These are phyloP conservation scores for Coniella lustricola DNA, from an alignment of 2,329 filamentous ascomycete genomes.

Conservation along the genomic window DNA sequence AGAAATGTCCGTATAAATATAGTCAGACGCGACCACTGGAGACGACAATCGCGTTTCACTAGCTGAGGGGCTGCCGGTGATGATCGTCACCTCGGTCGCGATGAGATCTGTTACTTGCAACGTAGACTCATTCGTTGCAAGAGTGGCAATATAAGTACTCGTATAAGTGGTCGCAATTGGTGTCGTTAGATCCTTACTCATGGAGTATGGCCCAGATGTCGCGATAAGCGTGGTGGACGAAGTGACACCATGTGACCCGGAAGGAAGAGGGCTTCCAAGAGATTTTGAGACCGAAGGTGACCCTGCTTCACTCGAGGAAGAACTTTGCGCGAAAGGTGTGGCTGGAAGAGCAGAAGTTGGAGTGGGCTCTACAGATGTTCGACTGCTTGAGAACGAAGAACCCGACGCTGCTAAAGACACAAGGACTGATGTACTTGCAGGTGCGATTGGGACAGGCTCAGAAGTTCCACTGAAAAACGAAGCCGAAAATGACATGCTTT, in stretches of 20 bases:
- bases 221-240: background rate
- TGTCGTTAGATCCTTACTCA: background rate
- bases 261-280: background rate
- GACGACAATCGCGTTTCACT: background rate
- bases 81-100: constrained; percentile 1
- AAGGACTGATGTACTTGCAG: background rate
- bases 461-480: too few species aligned
- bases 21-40: too few species aligned
- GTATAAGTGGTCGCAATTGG: constrained; percentile 1
- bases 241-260: background rate
- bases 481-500: background rate
- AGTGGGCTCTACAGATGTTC: background rate
- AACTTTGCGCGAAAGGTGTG: background rate
- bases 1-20: background rate
- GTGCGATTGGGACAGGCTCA: background rate
- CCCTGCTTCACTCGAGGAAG: background rate
- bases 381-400: background rate
- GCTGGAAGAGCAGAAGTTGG: background rate
- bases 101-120: constrained; percentile 10
- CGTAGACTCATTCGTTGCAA: constrained; percentile 14
- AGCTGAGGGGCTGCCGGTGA: constrained; percentile 2
- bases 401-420: background rate
- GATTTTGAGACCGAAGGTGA: background rate
- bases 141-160: constrained; percentile 4
- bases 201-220: background rate